These are phyloP conservation scores for Sungouiozyma ichnusensis DNA, from an alignment of 805 yeast species.

Conservation along the genomic window DNA sequence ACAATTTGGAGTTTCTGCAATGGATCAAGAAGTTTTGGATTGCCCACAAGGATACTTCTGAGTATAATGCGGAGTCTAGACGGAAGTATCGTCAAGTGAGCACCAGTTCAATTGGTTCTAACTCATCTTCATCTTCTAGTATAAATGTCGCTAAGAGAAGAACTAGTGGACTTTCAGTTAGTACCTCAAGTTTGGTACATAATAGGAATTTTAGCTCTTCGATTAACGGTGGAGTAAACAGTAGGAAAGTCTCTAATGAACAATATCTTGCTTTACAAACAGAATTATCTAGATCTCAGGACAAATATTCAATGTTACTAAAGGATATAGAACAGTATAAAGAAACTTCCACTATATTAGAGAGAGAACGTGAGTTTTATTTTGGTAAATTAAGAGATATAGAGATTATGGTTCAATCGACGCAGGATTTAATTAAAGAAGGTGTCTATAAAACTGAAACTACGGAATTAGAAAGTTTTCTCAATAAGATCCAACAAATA, in stretches of 20 bases:
- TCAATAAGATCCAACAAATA: constrained; percentile 61
- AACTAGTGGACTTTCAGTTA: constrained; percentile 6
- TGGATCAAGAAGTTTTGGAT: constrained; percentile 83
- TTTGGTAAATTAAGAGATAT: constrained; percentile 82
- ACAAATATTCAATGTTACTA: constrained; percentile 26
- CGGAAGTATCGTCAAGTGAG: constrained; percentile 32
- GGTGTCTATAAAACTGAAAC: constrained; percentile 28
- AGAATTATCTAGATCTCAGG: constrained; percentile 39
- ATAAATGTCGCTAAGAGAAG: constrained; percentile 18
- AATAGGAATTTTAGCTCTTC: constrained; percentile 12
- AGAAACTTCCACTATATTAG: constrained; percentile 53
- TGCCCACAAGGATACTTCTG: constrained; percentile 56
- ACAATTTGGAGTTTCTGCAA: constrained; percentile 86
- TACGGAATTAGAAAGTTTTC: constrained; percentile 32
- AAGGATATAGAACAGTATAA: constrained; percentile 47
- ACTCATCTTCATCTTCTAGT: constrained; percentile 1
- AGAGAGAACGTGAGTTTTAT: constrained; percentile 81
- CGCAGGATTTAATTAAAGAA: constrained; percentile 41
- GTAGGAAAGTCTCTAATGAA: constrained; percentile 19
- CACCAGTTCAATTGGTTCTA: constrained; percentile 4
- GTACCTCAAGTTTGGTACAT: not conserved
- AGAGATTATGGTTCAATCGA: constrained; percentile 65
- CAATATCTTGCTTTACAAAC: constrained; percentile 28
- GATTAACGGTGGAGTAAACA: constrained; percentile 16
- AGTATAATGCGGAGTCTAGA: constrained; percentile 59